A percentile compares a stretch with the other conserved stretches of the same genome.
Conservation (phyloP, 1,284 basidiomycete genomes). For the Amylostereum chailletii region DNA sequence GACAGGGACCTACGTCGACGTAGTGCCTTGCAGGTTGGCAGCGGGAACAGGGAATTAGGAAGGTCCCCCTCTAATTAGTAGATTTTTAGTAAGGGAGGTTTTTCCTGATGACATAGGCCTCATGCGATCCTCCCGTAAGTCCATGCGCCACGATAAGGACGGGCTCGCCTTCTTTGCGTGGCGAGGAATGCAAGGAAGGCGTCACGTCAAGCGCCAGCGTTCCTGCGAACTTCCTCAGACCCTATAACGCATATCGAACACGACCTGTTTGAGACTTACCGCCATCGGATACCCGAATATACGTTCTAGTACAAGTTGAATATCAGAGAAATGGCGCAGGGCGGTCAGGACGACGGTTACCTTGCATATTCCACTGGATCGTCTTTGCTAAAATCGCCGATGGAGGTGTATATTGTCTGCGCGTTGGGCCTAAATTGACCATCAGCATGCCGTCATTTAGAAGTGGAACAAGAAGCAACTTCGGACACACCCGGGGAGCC, state of each 20-base stretch:
- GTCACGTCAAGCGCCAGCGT: constrained; percentile 19
- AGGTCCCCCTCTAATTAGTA: too few species aligned
- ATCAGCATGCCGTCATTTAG: background rate
- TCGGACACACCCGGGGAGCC: constrained; percentile 16
- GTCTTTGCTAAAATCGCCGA: constrained; percentile 17
- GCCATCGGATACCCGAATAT: constrained; percentile 16
- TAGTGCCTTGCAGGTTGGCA: too few species aligned
- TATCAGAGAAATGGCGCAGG: background rate
- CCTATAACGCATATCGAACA: background rate
- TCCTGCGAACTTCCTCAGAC: constrained; percentile 10
- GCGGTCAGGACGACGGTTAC: constrained; percentile 4
- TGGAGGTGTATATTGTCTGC: constrained; percentile 18
- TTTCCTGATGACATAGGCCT: constrained; percentile 21
- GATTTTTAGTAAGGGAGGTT: too few species aligned
- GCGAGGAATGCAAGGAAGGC: constrained; percentile 13
- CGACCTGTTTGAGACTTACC: constrained; percentile 8
- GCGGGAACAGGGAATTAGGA: too few species aligned
- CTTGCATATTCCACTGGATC: constrained; percentile 17
- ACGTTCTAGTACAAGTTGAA: constrained; percentile 7
- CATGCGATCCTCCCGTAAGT: constrained; percentile 22
- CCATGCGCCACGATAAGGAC: constrained; percentile 20
- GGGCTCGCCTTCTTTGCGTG: constrained; percentile 11
- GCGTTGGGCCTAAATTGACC: constrained; percentile 13
- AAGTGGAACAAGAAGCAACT: too few species aligned
- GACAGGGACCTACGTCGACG: too few species aligned